Evolutionary conservation across 2,329 filamentous ascomycete genomes (phyloP).

Genomic region (Xylaria arbuscula): DNA sequence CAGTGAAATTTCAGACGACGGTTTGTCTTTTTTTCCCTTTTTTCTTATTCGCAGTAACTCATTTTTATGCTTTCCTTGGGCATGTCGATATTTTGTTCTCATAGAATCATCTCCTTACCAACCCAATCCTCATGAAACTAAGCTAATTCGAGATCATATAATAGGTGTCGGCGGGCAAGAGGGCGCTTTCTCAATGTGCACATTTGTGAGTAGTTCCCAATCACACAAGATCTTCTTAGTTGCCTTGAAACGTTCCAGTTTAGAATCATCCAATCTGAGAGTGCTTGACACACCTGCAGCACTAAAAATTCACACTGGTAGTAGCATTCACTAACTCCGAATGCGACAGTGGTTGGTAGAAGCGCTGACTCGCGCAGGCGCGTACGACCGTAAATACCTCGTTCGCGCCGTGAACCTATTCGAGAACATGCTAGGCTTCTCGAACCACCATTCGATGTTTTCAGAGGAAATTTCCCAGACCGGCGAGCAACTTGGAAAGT

Average conservation of each 20-base stretch:
- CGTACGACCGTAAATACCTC: conserved; percentile 73
- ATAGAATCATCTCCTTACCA: not conserved
- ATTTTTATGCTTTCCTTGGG: not conserved
- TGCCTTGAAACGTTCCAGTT: not conserved
- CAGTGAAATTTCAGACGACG: conserved; percentile 74
- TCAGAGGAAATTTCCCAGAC: conserved; percentile 80
- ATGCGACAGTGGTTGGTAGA: conserved; percentile 73
- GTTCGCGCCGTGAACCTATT: conserved; percentile 74
- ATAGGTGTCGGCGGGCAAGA: conserved; percentile 77
- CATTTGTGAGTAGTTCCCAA: conserved; percentile 59
- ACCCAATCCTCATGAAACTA: not conserved
- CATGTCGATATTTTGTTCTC: not conserved
- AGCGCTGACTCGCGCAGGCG: conserved; percentile 75
- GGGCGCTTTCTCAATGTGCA: conserved; percentile 84
- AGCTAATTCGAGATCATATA: conserved; percentile 33
- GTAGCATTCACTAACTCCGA: not conserved
- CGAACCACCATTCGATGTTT: conserved; percentile 82
- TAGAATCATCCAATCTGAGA: not conserved
- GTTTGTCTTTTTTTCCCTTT: conserved; percentile 54
- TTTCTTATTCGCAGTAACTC: too few species aligned
- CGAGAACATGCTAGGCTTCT: conserved; percentile 81
- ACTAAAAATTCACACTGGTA: not conserved
- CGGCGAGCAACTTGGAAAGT: conserved; percentile 75
- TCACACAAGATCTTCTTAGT: not conserved
- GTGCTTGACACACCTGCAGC: not conserved